phyloP scores from a whole-genome alignment of 2,329 filamentous ascomycete genomes.

The Alternaria tenuissima region DNA sequence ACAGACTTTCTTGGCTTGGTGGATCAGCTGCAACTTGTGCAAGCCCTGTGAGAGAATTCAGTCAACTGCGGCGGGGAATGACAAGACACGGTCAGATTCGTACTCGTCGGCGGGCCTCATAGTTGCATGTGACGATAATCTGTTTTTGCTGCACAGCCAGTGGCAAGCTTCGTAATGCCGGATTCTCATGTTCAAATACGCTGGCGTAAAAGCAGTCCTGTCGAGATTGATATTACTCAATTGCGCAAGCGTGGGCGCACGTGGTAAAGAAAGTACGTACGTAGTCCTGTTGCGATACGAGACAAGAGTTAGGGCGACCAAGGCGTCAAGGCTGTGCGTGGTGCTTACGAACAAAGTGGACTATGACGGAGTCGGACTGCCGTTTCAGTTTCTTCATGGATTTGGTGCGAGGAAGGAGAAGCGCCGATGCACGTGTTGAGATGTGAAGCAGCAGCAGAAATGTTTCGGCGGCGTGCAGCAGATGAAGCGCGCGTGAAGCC shows the following conservation, averaged over 20 bases:
- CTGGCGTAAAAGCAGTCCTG: constrained; percentile 94
- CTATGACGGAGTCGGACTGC: constrained; percentile 66
- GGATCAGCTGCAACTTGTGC: constrained; percentile 84
- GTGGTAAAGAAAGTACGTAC: constrained; percentile 28
- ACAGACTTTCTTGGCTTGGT: constrained; percentile 79
- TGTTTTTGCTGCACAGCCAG: constrained; percentile 92
- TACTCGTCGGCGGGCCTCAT: constrained; percentile 77
- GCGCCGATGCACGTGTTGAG: not conserved
- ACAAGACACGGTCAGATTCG: constrained; percentile 4
- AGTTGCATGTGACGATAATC: constrained; percentile 76
- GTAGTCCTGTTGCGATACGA: constrained; percentile 42
- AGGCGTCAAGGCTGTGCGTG: constrained; percentile 29
- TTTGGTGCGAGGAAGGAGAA: not conserved
- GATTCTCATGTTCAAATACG: constrained; percentile 83
- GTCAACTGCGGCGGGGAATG: not conserved
- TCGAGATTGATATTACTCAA: not conserved
- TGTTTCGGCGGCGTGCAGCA: constrained; percentile 11
- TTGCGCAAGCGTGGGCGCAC: constrained; percentile 18
- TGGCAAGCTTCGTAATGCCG: constrained; percentile 74
- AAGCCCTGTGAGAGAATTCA: constrained; percentile 55
- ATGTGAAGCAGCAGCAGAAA: constrained; percentile 2
- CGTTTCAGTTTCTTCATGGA: constrained; percentile 34
- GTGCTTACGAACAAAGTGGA: constrained; percentile 74
- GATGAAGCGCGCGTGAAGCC: constrained; percentile 16
- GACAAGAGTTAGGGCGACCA: constrained; percentile 18